Conservation (phyloP, 495 filamentous ascomycete genomes). For the Hypoxylon subgilvum region DNA sequence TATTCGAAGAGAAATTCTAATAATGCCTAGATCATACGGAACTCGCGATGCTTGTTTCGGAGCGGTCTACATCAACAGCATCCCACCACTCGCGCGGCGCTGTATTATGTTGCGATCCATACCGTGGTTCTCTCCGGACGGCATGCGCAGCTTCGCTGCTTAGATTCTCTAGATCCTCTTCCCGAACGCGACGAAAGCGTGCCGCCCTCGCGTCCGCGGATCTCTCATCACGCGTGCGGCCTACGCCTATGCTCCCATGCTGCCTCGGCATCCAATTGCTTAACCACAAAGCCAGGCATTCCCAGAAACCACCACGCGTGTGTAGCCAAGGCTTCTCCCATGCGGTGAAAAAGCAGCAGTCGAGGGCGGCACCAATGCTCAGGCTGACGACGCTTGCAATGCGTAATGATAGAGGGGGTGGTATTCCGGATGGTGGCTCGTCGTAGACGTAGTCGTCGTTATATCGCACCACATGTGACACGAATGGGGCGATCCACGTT, state of each 20-base stretch:
- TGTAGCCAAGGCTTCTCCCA: slow-evolving; percentile 74
- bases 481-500: slow-evolving; percentile 75
- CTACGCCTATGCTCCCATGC: slow-evolving; percentile 29
- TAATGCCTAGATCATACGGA: not conserved
- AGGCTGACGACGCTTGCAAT: slow-evolving; percentile 62
- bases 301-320: slow-evolving; percentile 56
- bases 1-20: not conserved
- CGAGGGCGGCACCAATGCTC: slow-evolving; percentile 66
- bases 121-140: slow-evolving; percentile 25
- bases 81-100: slow-evolving; percentile 48
- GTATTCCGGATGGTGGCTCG: slow-evolving; percentile 6
- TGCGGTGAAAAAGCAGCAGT: slow-evolving; percentile 68
- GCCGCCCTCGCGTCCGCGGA: slow-evolving; percentile 52
- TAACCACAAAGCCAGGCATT: slow-evolving; percentile 30
- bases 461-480: slow-evolving; percentile 65
- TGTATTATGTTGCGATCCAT: not conserved
- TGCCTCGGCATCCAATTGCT: slow-evolving; percentile 15
- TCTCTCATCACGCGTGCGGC: slow-evolving; percentile 54
- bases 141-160: slow-evolving; percentile 12
- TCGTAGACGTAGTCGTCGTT: slow-evolving; percentile 51
- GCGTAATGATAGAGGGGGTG: slow-evolving; percentile 55
- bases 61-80: slow-evolving; percentile 35
- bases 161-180: slow-evolving; percentile 44
- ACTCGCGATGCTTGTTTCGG: not conserved
- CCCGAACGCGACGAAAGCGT: slow-evolving; percentile 49